Base-by-base conservation (phyloP, 2,329 filamentous ascomycete species). In the Plenodomus lindquistii region DNA sequence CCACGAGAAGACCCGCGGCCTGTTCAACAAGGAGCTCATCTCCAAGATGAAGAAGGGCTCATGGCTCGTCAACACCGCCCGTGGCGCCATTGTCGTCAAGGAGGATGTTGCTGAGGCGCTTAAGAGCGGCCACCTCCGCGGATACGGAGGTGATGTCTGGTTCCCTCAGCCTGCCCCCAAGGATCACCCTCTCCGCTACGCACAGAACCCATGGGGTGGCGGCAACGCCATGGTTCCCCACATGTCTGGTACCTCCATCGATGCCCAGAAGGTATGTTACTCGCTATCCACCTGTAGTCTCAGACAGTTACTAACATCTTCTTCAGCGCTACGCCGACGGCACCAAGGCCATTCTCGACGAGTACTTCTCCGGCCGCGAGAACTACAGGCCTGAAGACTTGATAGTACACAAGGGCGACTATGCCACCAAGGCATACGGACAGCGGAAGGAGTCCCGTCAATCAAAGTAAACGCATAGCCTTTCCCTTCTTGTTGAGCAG, bases 1-100 rank as follows among this genome's bases (percentile, higher is more conserved):
- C 58, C 94, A 99, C 82, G 93, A 97, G 84, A 96, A 95, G 85
- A 99, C 94, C 29, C 84, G 86, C 55, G 93, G 93, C 63, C 78
- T 99, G 57, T 97, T 97, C 84, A 96, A 97, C 87, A 97, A 97
- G 87, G 91, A 97, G 40, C 83, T 97, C 68, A 93, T 97, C 73
- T 82, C 85, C 77, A 97, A 97, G 89, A 99, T 97, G 94, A 97
- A 97, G 89, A 88, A 87, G 75, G 92, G 91, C 69, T 88, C 91
- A 35, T 97, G 94, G 90, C 88, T 99, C 73, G 81, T 99, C 80
- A 99, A 99, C 87, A 99, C 94, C 27, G 94, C 94, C 65, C 94
- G 94, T 75, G 94, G 94, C 69, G 94, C 94, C 76, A 99, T 99
- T 73, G 92, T 99, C 66, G 93, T 97, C 79, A 97, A 97, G 85